Conservation (phyloP, 2,329 filamentous ascomycete species). For the Fusarium sublunatum region DNA sequence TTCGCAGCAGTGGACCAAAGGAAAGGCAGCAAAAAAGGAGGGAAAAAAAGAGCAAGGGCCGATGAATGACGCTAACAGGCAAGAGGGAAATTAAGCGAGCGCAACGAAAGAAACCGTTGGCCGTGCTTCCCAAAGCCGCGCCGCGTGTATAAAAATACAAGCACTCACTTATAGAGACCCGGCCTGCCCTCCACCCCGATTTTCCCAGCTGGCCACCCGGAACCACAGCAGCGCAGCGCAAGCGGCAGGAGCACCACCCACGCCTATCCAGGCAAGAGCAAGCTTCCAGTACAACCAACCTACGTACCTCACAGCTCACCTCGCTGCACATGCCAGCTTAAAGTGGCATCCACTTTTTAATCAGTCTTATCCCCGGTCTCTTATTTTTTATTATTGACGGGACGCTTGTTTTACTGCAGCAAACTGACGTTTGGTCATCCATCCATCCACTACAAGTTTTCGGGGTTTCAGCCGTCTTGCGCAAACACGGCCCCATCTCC, state of each 20-base stretch:
- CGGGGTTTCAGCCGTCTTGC: conserved; percentile 17
- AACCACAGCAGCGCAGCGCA: conserved; percentile 39
- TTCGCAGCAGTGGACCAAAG: conserved; percentile 34
- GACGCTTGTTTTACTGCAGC: conserved; percentile 21
- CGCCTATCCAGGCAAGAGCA: conserved; percentile 33
- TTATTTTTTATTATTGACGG: conserved; percentile 7
- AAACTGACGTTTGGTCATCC: conserved; percentile 26
- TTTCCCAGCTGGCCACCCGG: conserved; percentile 49
- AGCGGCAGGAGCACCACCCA: conserved; percentile 30
- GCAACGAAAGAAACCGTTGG: conserved; percentile 51
- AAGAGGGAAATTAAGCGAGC: conserved; percentile 55
- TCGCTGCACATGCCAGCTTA: conserved; percentile 8
- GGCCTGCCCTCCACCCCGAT: conserved; percentile 58
- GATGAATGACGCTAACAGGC: conserved; percentile 48
- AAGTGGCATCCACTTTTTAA: conserved; percentile 35
- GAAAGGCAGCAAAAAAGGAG: conserved; percentile 25
- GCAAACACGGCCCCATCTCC: conserved; percentile 28
- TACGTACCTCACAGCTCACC: neutral
- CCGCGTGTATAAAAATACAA: conserved; percentile 60
- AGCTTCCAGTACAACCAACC: conserved; percentile 20
- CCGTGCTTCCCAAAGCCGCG: conserved; percentile 44
- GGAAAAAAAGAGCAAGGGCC: conserved; percentile 38
- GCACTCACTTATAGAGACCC: conserved; percentile 58
- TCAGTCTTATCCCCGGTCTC: conserved; percentile 18
- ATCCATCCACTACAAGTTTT: conserved; percentile 26